These are phyloP conservation scores for Aspergillus tamarii DNA, from an alignment of 2,329 filamentous ascomycete genomes.

Conservation along the genomic window DNA sequence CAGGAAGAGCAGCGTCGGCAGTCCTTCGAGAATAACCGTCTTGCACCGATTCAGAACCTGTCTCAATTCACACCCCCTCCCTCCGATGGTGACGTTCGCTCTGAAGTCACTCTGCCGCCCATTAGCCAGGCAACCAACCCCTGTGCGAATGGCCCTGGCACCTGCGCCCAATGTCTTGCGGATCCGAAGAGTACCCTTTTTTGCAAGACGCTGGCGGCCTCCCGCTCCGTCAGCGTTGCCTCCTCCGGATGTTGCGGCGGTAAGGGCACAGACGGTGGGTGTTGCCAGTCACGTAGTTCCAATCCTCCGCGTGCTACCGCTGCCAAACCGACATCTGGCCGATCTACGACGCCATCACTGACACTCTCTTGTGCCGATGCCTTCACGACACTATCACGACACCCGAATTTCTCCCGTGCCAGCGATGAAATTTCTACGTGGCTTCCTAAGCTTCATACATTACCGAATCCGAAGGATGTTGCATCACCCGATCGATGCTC, in stretches of 20 bases:
- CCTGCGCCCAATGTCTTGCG: conserved; percentile 75
- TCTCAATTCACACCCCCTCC: conserved; percentile 57
- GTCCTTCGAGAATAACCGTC: conserved; percentile 41
- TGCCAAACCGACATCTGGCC: conserved; percentile 30
- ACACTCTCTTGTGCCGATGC: conserved; percentile 75
- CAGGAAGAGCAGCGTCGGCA: conserved; percentile 44
- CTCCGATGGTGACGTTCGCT: conserved; percentile 61
- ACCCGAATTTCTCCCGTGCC: conserved; percentile 74
- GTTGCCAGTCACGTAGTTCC: conserved; percentile 56
- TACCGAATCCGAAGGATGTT: conserved; percentile 43
- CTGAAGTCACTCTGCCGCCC: conserved; percentile 51
- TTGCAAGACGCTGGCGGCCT: conserved; percentile 78
- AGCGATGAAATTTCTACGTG: conserved; percentile 74
- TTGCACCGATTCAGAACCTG: conserved; percentile 51
- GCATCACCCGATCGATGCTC: conserved; percentile 24
- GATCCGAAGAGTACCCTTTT: conserved; percentile 82
- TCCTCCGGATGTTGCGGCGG: conserved; percentile 63
- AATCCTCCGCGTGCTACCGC: conserved; percentile 25
- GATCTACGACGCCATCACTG: conserved; percentile 47
- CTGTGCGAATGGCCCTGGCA: conserved; percentile 72
- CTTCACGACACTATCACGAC: conserved; percentile 76
- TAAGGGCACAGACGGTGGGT: conserved; percentile 61
- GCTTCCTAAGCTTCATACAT: conserved; percentile 72
- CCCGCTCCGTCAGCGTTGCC: conserved; percentile 39
- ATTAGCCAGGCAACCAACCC: conserved; percentile 42